These are phyloP conservation scores for Penicillium sp. DNA, from an alignment of 2,329 filamentous ascomycete genomes.

Conservation along the genomic window DNA sequence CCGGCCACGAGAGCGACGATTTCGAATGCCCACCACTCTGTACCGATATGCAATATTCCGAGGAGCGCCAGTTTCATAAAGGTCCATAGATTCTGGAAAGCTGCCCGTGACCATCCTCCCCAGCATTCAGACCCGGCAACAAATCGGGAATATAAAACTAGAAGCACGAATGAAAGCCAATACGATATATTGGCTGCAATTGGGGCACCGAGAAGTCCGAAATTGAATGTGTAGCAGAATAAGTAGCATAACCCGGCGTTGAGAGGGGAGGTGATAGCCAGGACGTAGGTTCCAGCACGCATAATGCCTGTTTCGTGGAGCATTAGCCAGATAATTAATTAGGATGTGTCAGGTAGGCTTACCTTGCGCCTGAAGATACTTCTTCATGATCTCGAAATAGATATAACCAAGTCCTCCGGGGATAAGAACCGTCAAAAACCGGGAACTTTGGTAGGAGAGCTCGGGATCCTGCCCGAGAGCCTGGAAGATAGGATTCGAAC, in stretches of 20 bases:
- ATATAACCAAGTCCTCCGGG: slow-evolving; percentile 85
- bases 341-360: too few species aligned
- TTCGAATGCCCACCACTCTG: slow-evolving; percentile 95
- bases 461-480: slow-evolving; percentile 77
- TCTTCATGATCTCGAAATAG: slow-evolving; percentile 79
- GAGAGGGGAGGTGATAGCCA: slow-evolving; percentile 64
- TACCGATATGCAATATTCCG: slow-evolving; percentile 81
- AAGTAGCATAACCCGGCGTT: slow-evolving; percentile 65
- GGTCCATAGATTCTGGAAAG: slow-evolving; percentile 67
- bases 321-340: neutral
- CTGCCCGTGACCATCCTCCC: slow-evolving; percentile 71
- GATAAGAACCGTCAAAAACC: slow-evolving; percentile 73
- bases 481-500: slow-evolving; percentile 74
- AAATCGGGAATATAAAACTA: slow-evolving; percentile 74
- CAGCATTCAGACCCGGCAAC: slow-evolving; percentile 75
- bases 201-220: slow-evolving; percentile 79
- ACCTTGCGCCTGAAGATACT: slow-evolving; percentile 63
- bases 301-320: slow-evolving; percentile 57
- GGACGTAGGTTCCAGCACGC: slow-evolving; percentile 66
- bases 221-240: slow-evolving; percentile 71
- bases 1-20: slow-evolving; percentile 85
- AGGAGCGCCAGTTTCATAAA: slow-evolving; percentile 77
- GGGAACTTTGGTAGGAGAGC: slow-evolving; percentile 73
- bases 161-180: slow-evolving; percentile 78
- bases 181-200: slow-evolving; percentile 83